Base-by-base conservation (phyloP, 1,139 yeast species). In the Blastobotrys persicus region DNA sequence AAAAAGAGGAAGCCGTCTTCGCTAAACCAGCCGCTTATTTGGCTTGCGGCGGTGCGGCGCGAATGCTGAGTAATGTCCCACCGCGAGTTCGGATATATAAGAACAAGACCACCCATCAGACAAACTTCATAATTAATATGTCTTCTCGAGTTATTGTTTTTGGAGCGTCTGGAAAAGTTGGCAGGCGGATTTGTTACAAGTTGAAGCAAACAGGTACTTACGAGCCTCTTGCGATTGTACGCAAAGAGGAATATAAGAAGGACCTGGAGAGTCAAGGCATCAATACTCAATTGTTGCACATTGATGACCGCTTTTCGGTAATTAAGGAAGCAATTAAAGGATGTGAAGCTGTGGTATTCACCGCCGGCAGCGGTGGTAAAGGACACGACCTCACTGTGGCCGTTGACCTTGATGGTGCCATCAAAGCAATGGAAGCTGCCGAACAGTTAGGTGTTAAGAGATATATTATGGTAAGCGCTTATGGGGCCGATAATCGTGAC, bases 121-220 rank as follows among this genome's bases (percentile, higher is more conserved):
- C n/a, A n/a, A n/a, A n/a, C n/a, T n/a, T n/a, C n/a, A n/a, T n/a
- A n/a, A n/a, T n/a, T n/a, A n/a, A n/a, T n/a, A n/a, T n/a, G n/a
- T n/a, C n/a, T n/a, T 34, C 38, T 7, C n/a, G 41, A 45, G 69
- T 76, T 3, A 75, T 75, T 20, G 70, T 82, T 11, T 70, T 82
- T 52, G 88, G 88, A 33, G 84, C 86, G 20, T 80, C 80, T 59
- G 87, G 88, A 37, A 75, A 75, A 53, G 73, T 82, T 14, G 87
- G 83, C 42, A 73, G 74, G 55, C 62, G 68, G 1, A 59, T 77
- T 28, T 55, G 75, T 18, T 53, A 66, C 11, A 55, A 63, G 37
- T 59, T 74, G 41, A 50, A 59, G 41, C 51, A 59, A 9, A 51
- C 60, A 5, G 51, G 60, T 2, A 68, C 62, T 39, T 67, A 63